A percentile compares a stretch with the other conserved stretches of the same genome.
phyloP scores from a whole-genome alignment of 2,329 filamentous ascomycete species.

The Fusarium solani-melongenae region DNA sequence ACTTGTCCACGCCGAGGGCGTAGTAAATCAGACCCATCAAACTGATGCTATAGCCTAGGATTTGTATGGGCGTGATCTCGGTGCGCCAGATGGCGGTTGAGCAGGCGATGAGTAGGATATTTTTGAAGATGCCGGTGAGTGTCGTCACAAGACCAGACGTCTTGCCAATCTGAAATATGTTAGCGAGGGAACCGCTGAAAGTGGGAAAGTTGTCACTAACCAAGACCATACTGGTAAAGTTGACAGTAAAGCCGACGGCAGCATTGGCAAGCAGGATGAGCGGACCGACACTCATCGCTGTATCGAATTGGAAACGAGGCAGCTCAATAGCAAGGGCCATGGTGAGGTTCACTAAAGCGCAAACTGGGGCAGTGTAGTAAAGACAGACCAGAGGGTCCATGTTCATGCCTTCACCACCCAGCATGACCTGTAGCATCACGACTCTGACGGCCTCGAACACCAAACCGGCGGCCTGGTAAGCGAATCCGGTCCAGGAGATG shows the following conservation, averaged over 20 bases:
- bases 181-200: not conserved
- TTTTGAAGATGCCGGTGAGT: constrained; percentile 7
- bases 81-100: constrained; percentile 16
- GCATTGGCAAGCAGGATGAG: not conserved
- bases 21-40: not conserved
- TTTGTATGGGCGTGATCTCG: not conserved
- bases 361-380: constrained; percentile 25
- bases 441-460: constrained; percentile 24
- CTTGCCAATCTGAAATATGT: constrained; percentile 6
- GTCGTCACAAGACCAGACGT: constrained; percentile 16
- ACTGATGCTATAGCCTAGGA: not conserved
- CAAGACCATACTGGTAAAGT: constrained; percentile 23
- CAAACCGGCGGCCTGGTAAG: constrained; percentile 6
- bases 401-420: constrained; percentile 21
- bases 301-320: constrained; percentile 2
- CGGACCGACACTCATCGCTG: not conserved
- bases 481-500: constrained; percentile 1
- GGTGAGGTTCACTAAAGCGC: constrained; percentile 1
- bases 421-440: constrained; percentile 30
- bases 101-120: not conserved
- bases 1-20: not conserved
- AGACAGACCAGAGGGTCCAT: constrained; percentile 32
- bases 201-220: not conserved
- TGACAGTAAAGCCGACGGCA: not conserved
- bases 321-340: constrained; percentile 6